Conservation (phyloP, 1,284 basidiomycete species). For the Ganoderma leucocontextum region DNA sequence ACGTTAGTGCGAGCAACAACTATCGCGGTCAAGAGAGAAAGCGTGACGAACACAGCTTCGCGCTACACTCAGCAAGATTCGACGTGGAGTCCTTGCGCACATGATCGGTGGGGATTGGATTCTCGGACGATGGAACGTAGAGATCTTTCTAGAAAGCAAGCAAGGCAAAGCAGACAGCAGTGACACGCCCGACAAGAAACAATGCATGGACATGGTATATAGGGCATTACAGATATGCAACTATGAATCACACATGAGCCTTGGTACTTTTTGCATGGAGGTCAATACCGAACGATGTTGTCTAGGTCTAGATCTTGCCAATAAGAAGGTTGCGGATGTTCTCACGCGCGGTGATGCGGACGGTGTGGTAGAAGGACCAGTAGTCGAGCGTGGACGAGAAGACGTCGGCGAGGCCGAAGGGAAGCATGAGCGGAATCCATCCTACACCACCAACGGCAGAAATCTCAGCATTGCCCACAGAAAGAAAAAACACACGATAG, state of each 20-base stretch:
- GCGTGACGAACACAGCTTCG: too few relatives aligned
- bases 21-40: too few relatives aligned
- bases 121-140: too few relatives aligned
- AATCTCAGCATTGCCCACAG: background rate
- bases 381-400: conserved; percentile 92
- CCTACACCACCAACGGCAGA: conserved; percentile 51
- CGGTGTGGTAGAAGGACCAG: conserved; percentile 83
- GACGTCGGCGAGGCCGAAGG: conserved; percentile 91
- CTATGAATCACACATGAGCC: too few relatives aligned
- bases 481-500: conserved; percentile 41
- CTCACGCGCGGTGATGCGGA: conserved; percentile 83
- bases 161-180: too few relatives aligned
- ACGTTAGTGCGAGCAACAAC: too few relatives aligned
- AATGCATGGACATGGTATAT: too few relatives aligned
- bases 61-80: too few relatives aligned
- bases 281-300: background rate
- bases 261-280: conserved; percentile 8
- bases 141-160: too few relatives aligned
- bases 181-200: background rate
- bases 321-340: conserved; percentile 84
- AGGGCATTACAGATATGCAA: too few relatives aligned
- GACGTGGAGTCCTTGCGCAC: too few relatives aligned
- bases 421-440: conserved; percentile 92
- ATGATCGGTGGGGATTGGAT: too few relatives aligned
- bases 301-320: conserved; percentile 75